These are phyloP conservation scores for Aureobasidium melanogenum DNA, from an alignment of 2,329 filamentous ascomycete genomes.

Conservation along the genomic window DNA sequence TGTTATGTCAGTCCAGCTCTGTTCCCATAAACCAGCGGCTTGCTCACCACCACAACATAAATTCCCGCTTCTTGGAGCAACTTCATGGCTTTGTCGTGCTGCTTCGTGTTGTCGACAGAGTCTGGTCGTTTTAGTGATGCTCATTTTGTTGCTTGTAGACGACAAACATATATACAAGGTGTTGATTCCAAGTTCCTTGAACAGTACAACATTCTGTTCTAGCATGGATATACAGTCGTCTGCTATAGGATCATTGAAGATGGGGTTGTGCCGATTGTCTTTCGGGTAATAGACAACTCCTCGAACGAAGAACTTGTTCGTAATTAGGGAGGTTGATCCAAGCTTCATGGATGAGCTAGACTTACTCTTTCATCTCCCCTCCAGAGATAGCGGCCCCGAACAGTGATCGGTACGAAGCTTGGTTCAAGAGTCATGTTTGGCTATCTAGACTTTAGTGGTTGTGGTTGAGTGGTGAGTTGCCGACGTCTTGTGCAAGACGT, in stretches of 20 bases:
- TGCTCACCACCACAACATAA: constrained; percentile 14
- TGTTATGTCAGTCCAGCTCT: neutral
- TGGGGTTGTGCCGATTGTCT: no score
- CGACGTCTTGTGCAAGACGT: neutral
- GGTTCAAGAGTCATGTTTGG: neutral
- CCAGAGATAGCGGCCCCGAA: constrained; percentile 2
- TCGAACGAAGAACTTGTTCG: constrained; percentile 13
- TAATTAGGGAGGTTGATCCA: neutral
- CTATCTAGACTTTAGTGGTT: no score
- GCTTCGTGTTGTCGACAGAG: constrained; percentile 12
- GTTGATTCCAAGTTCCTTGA: constrained; percentile 14
- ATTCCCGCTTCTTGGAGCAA: constrained; percentile 16
- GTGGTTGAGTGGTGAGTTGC: neutral
- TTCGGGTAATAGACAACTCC: constrained; percentile 11
- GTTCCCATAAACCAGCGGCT: no score
- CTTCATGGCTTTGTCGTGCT: constrained; percentile 14
- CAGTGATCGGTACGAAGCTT: neutral
- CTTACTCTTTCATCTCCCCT: neutral
- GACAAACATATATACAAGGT: constrained; percentile 14
- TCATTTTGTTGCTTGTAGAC: no score
- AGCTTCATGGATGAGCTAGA: neutral
- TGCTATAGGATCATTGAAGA: constrained; percentile 7
- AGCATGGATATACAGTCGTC: constrained; percentile 10
- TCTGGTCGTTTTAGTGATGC: neutral
- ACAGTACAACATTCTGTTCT: constrained; percentile 1